Evolutionary conservation across 2,329 filamentous ascomycete species (phyloP), one percentile per base, ranked within the genome.

Genomic region (Curvularia sp.): DNA sequence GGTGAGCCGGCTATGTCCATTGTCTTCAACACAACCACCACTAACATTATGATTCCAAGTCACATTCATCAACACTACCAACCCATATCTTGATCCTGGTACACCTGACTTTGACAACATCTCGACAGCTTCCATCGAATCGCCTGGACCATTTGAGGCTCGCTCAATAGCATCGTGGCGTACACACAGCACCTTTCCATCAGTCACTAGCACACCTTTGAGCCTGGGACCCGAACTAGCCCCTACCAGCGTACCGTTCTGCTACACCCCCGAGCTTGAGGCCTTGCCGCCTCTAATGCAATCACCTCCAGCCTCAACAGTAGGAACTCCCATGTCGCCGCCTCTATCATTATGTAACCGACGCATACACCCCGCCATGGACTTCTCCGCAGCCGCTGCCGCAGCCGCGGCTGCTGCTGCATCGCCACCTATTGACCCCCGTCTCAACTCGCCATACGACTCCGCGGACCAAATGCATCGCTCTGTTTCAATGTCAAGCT

Each of bases 11-110:
- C 42, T 23, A 13, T 36, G 25, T 19, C 41, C 56, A 51, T 41
- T n/a, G 13, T 42, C 49, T 23, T 27, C 48, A 25, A 48, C 23
- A 30, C 41, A 36, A 34, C 18, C 32, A 12, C 59, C 32, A 12
- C 59, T 67, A 52, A 72, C 43, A 30, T 45, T 51, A 48, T 28
- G 15, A n/a, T n/a, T 36, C 15, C 25, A 67, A 84, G 84, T 89
- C 41, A 85, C 84, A 6, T 89, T 88, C 66, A 80, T 87, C 66
- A 83, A 88, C 67, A 86, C 85, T 56, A 84, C 82, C 38, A 86
- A 88, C 67, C 86, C 86, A 2, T 87, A 86, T 69, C 81, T 84
- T 25, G 84, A 86, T 41, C 74, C 74, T 3, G 67, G 68, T 34
- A 75, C 74, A 45, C 74, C 75, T 38, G 74, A 77, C 28, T 69